Conservation (phyloP, 176 grass and related monocot species). For the Zoysia japonica region DNA sequence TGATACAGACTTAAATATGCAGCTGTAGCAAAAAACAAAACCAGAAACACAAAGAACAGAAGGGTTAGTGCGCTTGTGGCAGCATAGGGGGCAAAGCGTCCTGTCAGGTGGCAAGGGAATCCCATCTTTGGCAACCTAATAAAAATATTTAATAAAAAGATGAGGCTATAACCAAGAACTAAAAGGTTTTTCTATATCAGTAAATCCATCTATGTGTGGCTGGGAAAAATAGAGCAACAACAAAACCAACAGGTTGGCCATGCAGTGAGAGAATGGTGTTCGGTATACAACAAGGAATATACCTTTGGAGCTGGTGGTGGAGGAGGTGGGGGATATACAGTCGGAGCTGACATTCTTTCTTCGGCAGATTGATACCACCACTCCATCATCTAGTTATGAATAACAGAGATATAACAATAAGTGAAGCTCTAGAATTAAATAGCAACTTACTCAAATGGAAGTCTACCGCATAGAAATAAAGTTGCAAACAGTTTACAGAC, state of each 20-base stretch:
- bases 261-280: not conserved
- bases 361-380: constrained; percentile 99
- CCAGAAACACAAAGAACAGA: constrained; percentile 93
- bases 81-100: constrained; percentile 78
- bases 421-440: not conserved
- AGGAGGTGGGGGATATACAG: constrained; percentile 91
- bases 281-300: not conserved
- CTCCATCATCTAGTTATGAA: constrained; percentile 89
- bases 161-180: constrained; percentile 13
- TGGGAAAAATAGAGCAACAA: constrained; percentile 3
- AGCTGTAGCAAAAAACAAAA: constrained; percentile 99
- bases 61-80: constrained; percentile 83
- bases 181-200: not conserved
- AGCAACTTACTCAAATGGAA: constrained; percentile 13
- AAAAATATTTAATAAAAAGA: constrained; percentile 14
- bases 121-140: constrained; percentile 81
- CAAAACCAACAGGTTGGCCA: constrained; percentile 18
- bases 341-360: constrained; percentile 94
- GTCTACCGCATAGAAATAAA: not conserved
- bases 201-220: not conserved
- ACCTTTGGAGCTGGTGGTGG: constrained; percentile 84
- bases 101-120: constrained; percentile 69
- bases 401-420: constrained; percentile 34
- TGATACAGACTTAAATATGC: constrained; percentile 92
- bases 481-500: not conserved